These are phyloP conservation scores for Chlamydomonas asymmetrica DNA, from an alignment of 139 green algal genomes.

Conservation along the genomic window DNA sequence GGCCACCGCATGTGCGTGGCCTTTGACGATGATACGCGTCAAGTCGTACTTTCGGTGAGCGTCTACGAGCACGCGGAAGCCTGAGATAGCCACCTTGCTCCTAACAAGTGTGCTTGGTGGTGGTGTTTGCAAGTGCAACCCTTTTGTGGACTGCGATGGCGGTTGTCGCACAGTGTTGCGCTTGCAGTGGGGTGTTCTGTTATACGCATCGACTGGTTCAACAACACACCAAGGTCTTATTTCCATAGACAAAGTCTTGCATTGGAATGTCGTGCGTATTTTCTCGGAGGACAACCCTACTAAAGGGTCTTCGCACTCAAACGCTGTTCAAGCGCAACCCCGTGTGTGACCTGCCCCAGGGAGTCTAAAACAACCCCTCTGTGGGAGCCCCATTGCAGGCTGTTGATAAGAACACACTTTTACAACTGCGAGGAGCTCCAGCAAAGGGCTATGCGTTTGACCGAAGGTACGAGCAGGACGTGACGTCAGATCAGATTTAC, in stretches of 20 bases:
- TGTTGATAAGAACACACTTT: conserved; percentile 63
- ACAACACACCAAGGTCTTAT: conserved; percentile 5
- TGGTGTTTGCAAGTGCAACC: too few species aligned
- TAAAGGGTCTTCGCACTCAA: neutral
- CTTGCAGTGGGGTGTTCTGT: too few species aligned
- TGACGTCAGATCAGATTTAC: conserved; percentile 60
- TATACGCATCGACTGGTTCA: too few species aligned
- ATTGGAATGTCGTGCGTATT: neutral
- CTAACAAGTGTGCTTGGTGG: neutral
- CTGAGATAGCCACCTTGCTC: neutral
- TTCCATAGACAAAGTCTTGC: neutral
- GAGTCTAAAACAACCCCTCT: neutral
- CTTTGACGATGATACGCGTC: conserved; percentile 64
- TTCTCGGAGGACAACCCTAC: neutral
- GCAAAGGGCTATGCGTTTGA: conserved; percentile 71
- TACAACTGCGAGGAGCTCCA: conserved; percentile 54
- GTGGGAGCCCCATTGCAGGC: conserved; percentile 42
- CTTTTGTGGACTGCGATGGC: neutral
- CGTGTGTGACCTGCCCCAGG: neutral
- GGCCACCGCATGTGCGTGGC: conserved; percentile 57
- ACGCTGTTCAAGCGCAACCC: neutral
- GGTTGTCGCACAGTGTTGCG: neutral
- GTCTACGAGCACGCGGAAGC: neutral
- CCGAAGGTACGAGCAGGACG: conserved; percentile 47
- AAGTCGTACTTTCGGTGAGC: conserved; percentile 67